Conservation (phyloP, 2,329 filamentous ascomycete genomes). For the Alternaria triticina region DNA sequence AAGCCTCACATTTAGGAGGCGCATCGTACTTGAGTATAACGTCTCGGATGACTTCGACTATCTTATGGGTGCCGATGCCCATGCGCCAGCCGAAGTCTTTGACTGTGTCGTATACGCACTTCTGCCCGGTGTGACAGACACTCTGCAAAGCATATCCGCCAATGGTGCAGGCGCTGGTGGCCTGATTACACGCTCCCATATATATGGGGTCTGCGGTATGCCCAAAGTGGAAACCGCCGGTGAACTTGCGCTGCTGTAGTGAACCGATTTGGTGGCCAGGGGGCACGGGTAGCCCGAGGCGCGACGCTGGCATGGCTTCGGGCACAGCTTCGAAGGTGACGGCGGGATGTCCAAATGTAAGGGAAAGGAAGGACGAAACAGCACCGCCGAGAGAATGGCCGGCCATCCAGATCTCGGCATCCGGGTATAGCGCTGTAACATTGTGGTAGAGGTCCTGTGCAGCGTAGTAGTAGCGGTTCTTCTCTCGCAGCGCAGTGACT, state of each 20-base stretch:
- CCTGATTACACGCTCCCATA: conserved; percentile 91
- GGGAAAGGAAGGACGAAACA: conserved; percentile 82
- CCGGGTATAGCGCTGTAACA: conserved; percentile 85
- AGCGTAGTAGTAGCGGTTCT: conserved; percentile 91
- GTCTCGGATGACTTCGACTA: conserved; percentile 84
- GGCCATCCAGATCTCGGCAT: conserved; percentile 84
- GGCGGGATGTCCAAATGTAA: conserved; percentile 90
- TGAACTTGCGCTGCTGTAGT: conserved; percentile 68
- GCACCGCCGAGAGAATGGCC: conserved; percentile 93
- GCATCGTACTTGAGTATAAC: conserved; percentile 83
- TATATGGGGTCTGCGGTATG: conserved; percentile 96
- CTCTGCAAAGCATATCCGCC: conserved; percentile 94
- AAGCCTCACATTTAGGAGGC: conserved; percentile 77
- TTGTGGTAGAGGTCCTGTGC: conserved; percentile 90
- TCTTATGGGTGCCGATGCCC: conserved; percentile 89
- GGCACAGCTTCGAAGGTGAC: conserved; percentile 93
- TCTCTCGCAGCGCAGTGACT: conserved; percentile 72
- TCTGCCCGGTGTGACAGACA: conserved; percentile 84
- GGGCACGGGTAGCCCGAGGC: conserved; percentile 84
- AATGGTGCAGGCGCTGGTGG: conserved; percentile 86
- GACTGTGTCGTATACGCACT: conserved; percentile 93
- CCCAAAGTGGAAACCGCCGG: conserved; percentile 87
- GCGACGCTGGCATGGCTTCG: conserved; percentile 83
- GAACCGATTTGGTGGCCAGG: conserved; percentile 75
- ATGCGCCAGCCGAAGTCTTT: conserved; percentile 91